Evolutionary conservation across 2,329 filamentous ascomycete species (phyloP).

Genomic region (Didymellaceae sp.): DNA sequence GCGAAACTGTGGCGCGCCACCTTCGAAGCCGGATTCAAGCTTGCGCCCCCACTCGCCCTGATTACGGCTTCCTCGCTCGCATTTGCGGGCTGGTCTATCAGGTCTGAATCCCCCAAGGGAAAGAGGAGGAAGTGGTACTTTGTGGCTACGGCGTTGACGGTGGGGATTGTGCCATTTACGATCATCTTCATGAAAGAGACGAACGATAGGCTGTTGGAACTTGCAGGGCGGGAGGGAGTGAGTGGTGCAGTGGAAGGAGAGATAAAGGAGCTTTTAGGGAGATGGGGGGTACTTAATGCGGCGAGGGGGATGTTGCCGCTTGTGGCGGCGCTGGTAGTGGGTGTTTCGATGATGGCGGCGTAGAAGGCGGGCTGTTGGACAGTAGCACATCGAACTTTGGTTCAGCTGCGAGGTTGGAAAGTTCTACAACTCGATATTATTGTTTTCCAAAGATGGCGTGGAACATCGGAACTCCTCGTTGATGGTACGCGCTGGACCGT

Average conservation of each 20-base stretch:
- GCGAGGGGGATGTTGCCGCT: slow-evolving; percentile 7
- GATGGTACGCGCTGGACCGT: too few relatives aligned
- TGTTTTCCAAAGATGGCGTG: not conserved
- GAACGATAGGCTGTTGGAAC: not conserved
- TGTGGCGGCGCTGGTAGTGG: not conserved
- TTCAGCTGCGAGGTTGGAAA: not conserved
- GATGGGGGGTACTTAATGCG: not conserved
- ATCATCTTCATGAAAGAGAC: not conserved
- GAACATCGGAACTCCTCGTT: too few relatives aligned
- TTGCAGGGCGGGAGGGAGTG: slow-evolving; percentile 2
- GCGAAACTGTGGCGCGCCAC: not conserved
- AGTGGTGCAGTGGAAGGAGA: not conserved
- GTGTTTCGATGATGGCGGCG: not conserved
- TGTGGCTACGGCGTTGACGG: not conserved
- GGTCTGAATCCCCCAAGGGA: not conserved
- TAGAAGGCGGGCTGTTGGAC: not conserved
- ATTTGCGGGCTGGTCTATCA: not conserved
- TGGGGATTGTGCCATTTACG: slow-evolving; percentile 7
- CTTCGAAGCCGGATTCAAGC: not conserved
- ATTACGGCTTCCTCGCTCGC: not conserved
- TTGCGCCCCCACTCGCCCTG: not conserved
- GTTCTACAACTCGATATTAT: not conserved
- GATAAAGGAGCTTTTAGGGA: not conserved
- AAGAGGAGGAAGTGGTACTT: not conserved
- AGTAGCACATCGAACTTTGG: not conserved